Evolutionary conservation across 768 basidiomycete genomes (phyloP).

Genomic region (Lentinula boryana): DNA sequence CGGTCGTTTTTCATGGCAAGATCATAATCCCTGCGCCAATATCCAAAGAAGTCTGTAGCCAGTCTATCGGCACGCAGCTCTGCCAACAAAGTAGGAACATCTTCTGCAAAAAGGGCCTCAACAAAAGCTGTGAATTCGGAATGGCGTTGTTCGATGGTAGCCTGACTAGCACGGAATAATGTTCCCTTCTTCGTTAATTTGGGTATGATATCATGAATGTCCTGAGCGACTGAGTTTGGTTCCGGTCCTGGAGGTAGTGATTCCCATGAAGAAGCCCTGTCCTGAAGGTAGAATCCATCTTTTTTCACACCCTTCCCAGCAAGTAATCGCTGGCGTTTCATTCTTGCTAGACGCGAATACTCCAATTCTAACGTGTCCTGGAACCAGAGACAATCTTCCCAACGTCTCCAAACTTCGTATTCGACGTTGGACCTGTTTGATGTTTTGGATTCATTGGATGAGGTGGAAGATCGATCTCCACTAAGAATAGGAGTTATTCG

Average conservation of each 20-base stretch:
- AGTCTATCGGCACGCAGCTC: constrained; percentile 55
- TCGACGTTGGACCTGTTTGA: constrained; percentile 27
- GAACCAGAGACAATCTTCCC: constrained; percentile 80
- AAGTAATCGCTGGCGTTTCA: constrained; percentile 60
- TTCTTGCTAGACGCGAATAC: constrained; percentile 55
- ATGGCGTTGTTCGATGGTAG: constrained; percentile 58
- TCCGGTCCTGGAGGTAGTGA: constrained; percentile 82
- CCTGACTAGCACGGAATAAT: constrained; percentile 65
- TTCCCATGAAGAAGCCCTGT: constrained; percentile 78
- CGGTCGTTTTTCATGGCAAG: constrained; percentile 35
- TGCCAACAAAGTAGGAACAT: constrained; percentile 58
- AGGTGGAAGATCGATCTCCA: constrained; percentile 29
- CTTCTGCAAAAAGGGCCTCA: constrained; percentile 48
- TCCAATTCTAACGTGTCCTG: constrained; percentile 65
- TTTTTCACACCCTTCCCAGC: constrained; percentile 77
- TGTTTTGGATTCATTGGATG: constrained; percentile 18
- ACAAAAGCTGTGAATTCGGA: constrained; percentile 56
- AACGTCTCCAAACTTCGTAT: constrained; percentile 73
- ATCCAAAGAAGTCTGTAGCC: constrained; percentile 73
- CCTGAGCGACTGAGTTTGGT: constrained; percentile 63
- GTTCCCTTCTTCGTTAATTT: constrained; percentile 65
- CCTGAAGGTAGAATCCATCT: constrained; percentile 61
- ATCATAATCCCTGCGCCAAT: constrained; percentile 72
- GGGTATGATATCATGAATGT: constrained; percentile 64
- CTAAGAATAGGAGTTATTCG: constrained; percentile 41